Evolutionary conservation across 345 rosid species (phyloP), one percentile per base, ranked within the genome.

Genomic region (Acer saccharum): DNA sequence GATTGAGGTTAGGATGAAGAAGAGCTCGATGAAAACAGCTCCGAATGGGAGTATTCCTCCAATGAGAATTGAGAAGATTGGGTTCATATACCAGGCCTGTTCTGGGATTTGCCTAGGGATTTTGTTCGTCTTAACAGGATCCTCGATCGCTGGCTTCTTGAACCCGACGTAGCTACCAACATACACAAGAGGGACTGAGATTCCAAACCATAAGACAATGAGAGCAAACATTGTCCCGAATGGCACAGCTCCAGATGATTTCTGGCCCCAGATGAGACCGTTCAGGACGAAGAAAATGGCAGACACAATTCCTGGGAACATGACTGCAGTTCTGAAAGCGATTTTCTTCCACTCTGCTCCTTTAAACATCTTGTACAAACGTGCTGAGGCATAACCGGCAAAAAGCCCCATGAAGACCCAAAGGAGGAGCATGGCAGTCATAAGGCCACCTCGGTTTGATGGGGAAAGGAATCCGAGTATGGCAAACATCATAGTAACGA

Each of bases 1-100:
- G 83, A 92, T 92, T 13, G 97, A 92, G 78, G 97, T 92, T 46
- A 92, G 91, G 81, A 92, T 90, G 89, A 92, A 92, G 90, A 92
- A 92, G 23, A 92, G 92, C 81, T 92, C 97, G 27, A 90, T 92
- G 88, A 90, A 92, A 50, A 92, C 93, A 12, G 93, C 97, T 64
- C 97, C 97, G 21, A 92, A 92, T 35, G 97, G 97, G 17, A 92
- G 88, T 52, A 92, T 92, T 71, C 94, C 97, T 77, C 97, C 97
- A 0, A 92, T 92, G 12, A 92, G 85, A 81, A 90, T 85, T 10
- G 97, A 92, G 85, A 92, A 92, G 66, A 88, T 68, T 0, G 97
- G 91, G 85, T 92, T 90, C 97, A 92, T 92, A 82, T 92, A 92
- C 97, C 97, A 92, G 48, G 97, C 88, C 74, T 92, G 97, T 78